Base-by-base conservation (phyloP, 2,329 filamentous ascomycete species). In the Cladosporium sp. region DNA sequence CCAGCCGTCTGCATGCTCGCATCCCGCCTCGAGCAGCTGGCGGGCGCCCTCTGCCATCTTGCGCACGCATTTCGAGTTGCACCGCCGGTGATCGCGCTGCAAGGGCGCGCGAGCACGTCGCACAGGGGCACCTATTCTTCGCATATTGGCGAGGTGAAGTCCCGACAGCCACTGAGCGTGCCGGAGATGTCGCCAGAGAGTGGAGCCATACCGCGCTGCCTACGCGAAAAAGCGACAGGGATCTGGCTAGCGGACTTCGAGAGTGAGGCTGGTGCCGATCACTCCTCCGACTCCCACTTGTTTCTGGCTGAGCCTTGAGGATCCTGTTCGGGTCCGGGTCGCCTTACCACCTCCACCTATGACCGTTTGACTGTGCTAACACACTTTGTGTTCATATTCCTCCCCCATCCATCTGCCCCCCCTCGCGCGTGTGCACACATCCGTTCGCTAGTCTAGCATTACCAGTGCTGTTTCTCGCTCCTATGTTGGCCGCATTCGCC, bases 341-440 rank as follows among this genome's bases (percentile, higher is more conserved):
- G 52, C 30, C 52, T 55, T 55, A 55, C 52, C 40, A 55, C 40
- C 30, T 37, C 34, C 52, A 47, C 39, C 40, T 55, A 55, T 55
- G 52, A 55, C 52, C 52, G 51, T 55, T 52, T 55, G 52, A 55
- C 40, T 36, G 43, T 36, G 19, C 40, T 25, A 55, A 30, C 39
- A 37, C 49, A 36, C 20, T 34, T 28, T 37, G 39, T 55, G 51
- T 36, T 43, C 51, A 55, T 43, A 55, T 45, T 36, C 38, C 25
- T 39, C n/a, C 30, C 39, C 39, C n/a, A 47, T 11, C 15, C 43
- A 20, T 47, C 43, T 30, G 12, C 43, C 43, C 43, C 22, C 28
- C n/a, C 42, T 20, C 42, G 42, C 22, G 37, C 20, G 40, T 22
- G 20, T 36, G 17, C 15, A 14, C 30, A 42, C 52, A 17, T 55